Conservation (phyloP, 495 filamentous ascomycete genomes). For the Rhypophila decipiens region DNA sequence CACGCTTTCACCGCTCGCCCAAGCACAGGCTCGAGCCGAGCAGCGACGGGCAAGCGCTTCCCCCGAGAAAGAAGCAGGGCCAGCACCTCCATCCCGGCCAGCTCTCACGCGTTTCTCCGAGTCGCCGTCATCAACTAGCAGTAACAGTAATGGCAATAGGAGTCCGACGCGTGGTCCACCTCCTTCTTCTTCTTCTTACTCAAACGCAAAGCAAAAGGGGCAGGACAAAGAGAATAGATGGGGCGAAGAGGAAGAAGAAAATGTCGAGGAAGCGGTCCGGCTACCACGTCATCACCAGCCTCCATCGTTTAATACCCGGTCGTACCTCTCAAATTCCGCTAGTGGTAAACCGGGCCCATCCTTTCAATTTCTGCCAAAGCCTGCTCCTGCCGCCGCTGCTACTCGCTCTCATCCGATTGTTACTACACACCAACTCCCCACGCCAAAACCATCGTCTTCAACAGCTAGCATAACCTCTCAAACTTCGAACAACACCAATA, state of each 20-base stretch:
- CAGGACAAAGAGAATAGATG: not conserved
- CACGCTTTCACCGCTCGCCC: conserved; percentile 27
- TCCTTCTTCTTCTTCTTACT: too few species aligned
- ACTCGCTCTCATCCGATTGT: not conserved
- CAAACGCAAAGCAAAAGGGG: too few species aligned
- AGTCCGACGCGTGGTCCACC: not conserved
- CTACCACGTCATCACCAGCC: conserved; percentile 1
- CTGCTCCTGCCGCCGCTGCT: not conserved
- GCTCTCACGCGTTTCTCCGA: not conserved
- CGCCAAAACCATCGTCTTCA: too few species aligned
- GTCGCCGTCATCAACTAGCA: conserved; percentile 9
- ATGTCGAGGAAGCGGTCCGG: not conserved
- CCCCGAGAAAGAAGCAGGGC: conserved; percentile 9
- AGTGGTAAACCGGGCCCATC: too few species aligned
- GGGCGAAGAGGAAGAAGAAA: not conserved
- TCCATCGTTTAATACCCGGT: too few species aligned
- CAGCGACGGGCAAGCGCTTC: conserved; percentile 15
- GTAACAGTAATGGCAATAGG: conserved; percentile 5
- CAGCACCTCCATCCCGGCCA: not conserved
- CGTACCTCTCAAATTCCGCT: too few species aligned
- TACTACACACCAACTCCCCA: too few species aligned
- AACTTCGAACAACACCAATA: too few species aligned
- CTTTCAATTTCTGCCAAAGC: not conserved
- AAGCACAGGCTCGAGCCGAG: conserved; percentile 23
- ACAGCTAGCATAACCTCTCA: too few species aligned